Evolutionary conservation across 495 filamentous ascomycete species (phyloP).

Genomic region (Penicillium taxi): DNA sequence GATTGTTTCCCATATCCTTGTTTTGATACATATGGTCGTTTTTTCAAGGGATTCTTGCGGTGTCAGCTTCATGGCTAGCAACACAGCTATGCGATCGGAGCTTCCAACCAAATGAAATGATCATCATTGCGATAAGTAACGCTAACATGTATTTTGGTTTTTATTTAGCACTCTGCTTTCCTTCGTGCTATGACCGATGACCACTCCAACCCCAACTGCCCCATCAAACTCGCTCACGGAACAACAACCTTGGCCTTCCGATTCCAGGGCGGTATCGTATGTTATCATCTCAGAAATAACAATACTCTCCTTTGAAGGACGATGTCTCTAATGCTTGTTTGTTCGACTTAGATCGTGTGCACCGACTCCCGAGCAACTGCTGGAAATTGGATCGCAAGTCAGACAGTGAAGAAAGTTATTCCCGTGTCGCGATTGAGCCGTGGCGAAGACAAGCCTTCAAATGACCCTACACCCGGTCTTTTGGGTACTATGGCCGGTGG

Average conservation of each 20-base stretch:
- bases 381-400: conserved; percentile 97
- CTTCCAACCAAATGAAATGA: background rate
- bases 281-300: too few species aligned
- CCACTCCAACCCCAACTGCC: conserved; percentile 88
- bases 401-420: conserved; percentile 99
- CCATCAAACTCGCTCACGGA: conserved; percentile 98
- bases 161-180: conserved; percentile 70
- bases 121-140: background rate
- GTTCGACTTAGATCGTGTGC: conserved; percentile 60
- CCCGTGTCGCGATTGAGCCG: conserved; percentile 43
- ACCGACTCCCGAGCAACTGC: conserved; percentile 95
- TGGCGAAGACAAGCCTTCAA: conserved; percentile 46
- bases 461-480: conserved; percentile 73
- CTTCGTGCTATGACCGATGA: conserved; percentile 96
- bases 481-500: conserved; percentile 98
- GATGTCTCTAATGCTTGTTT: background rate
- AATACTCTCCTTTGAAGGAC: too few species aligned
- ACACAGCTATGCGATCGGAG: background rate
- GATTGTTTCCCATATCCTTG: background rate
- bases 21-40: background rate
- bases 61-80: background rate
- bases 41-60: background rate
- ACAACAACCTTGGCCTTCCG: conserved; percentile 97
- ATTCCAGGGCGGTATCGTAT: conserved; percentile 87
- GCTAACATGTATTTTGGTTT: conserved; percentile 4